A percentile compares a stretch with the other conserved stretches of the same genome.
phyloP scores from a whole-genome alignment of 331 rosid species.

The Acacia pycnantha region DNA sequence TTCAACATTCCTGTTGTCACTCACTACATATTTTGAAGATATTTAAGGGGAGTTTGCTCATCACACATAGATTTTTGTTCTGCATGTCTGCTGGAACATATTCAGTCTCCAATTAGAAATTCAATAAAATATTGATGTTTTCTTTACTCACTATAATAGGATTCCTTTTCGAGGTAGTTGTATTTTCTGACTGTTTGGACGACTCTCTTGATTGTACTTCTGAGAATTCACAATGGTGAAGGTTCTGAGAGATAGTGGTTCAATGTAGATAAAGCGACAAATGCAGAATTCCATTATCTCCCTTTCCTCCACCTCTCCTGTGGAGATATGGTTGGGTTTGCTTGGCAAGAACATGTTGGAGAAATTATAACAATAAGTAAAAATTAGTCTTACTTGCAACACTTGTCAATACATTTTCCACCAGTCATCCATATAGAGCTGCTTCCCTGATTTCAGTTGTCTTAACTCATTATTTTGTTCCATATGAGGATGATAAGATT shows the following conservation, averaged over 20 bases:
- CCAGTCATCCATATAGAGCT: neutral
- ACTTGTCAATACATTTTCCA: neutral
- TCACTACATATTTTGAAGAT: conserved; percentile 5
- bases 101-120: neutral
- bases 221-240: neutral
- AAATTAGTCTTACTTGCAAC: neutral
- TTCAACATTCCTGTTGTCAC: neutral
- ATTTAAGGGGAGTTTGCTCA: neutral
- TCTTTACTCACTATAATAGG: neutral
- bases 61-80: neutral
- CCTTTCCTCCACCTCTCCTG: neutral
- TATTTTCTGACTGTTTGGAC: neutral
- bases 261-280: neutral
- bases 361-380: neutral
- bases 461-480: neutral
- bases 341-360: neutral
- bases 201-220: neutral
- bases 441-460: neutral
- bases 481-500: neutral
- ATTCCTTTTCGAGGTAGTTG: neutral
- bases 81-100: neutral
- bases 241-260: neutral
- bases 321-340: neutral
- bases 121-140: neutral
- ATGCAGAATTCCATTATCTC: neutral